phyloP scores from a whole-genome alignment of 306 rosid species.

The Glycine tomentella region DNA sequence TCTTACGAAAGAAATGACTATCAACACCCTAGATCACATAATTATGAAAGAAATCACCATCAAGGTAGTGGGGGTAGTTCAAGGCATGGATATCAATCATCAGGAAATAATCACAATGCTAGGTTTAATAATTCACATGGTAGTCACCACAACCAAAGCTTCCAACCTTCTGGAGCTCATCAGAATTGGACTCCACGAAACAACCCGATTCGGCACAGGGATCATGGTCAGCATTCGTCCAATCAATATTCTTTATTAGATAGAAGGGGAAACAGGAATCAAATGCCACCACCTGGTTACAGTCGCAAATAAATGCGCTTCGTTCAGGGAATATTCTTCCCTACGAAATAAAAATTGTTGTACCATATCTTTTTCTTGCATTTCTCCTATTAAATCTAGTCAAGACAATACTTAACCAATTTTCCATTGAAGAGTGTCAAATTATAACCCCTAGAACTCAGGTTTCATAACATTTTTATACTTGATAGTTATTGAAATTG shows the following conservation, averaged over 20 bases:
- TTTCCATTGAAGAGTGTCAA: background rate
- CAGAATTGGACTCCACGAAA: slow-evolving; percentile 54
- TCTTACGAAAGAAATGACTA: slow-evolving; percentile 59
- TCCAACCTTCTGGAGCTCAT: slow-evolving; percentile 51
- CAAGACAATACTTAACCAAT: background rate
- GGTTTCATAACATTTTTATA: background rate
- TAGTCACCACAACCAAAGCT: slow-evolving; percentile 49
- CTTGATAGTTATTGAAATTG: background rate
- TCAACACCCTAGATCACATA: slow-evolving; percentile 52
- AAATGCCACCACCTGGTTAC: slow-evolving; percentile 63
- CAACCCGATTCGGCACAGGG: slow-evolving; percentile 38
- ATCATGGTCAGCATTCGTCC: slow-evolving; percentile 57
- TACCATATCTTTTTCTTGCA: slow-evolving; percentile 35
- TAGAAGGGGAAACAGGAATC: slow-evolving; percentile 60
- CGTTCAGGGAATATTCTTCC: slow-evolving; percentile 4
- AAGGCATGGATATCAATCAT: slow-evolving; percentile 53
- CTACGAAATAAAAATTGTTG: slow-evolving; percentile 47
- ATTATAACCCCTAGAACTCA: background rate
- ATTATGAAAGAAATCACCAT: slow-evolving; percentile 57
- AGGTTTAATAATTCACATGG: slow-evolving; percentile 49
- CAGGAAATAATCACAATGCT: slow-evolving; percentile 55
- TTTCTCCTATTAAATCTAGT: background rate
- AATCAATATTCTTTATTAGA: slow-evolving; percentile 68
- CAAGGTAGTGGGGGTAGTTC: slow-evolving; percentile 48
- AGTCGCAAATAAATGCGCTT: slow-evolving; percentile 52